Base-by-base conservation (phyloP, 805 yeast species). In the Blastobotrys robertii region DNA sequence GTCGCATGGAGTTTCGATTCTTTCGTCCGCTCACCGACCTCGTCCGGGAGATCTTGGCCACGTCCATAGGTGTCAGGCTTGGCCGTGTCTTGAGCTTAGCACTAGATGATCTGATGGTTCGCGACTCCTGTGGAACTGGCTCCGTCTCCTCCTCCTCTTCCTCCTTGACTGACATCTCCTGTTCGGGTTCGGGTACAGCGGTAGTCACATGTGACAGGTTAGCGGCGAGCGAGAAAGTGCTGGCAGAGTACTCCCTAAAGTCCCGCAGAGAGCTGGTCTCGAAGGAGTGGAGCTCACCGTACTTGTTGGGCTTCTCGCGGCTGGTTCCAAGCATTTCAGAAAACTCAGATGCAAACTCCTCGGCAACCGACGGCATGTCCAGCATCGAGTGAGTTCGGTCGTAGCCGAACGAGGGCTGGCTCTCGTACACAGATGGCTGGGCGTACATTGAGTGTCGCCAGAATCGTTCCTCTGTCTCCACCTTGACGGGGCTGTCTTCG, bases 1-100 rank as follows among this genome's bases (percentile, higher is more conserved):
- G 47, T 6, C 25, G 15, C 10, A 12, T 11, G 7, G n/a, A 31
- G n/a, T 29, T 33, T 12, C 10, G 19, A 7, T 25, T 16, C 16
- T 29, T n/a, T 9, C 22, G 19, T 11, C 33, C 32, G 5, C 32
- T 16, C 5, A 38, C 29, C 4, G 42, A 36, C 12, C 51, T 37
- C 2, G 48, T 30, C 15, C 41, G 28, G 10, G 47, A 30, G 4
- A 44, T 43, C 7, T 50, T 42, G 2, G 36, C 42, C 11, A 50
- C 50, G 31, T 51, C 54, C 31, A 34, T 31, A 11, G 54, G 54
- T 5, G 54, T 50, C 30, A 51, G 19, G 31, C 54, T 51, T 14
- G 51, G 51, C 10, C 52, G 43, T 7, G 50, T 22, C 38, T 44
- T 31, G 13, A 41, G 34, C 15, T 47, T 41, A 4, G 53, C 54